These are phyloP conservation scores for Penicillium bovifimosum DNA, from an alignment of 495 filamentous ascomycete genomes.

Conservation along the genomic window DNA sequence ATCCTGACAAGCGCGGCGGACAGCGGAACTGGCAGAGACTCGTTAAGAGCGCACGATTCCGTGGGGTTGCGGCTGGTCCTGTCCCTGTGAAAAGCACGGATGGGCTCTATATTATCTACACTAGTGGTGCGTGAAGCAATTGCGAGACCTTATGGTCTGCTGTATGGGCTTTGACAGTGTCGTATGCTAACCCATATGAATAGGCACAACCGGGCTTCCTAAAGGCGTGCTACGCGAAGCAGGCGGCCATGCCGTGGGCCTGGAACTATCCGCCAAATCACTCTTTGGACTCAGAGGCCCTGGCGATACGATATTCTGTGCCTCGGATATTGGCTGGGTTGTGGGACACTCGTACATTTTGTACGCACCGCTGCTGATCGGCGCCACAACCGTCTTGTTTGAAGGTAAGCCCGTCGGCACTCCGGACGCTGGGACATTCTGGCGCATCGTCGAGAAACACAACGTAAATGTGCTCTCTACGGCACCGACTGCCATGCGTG, in stretches of 20 bases:
- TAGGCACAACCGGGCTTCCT: constrained; percentile 77
- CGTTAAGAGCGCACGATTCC: constrained; percentile 58
- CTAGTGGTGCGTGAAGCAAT: constrained; percentile 43
- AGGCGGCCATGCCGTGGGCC: constrained; percentile 81
- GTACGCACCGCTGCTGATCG: constrained; percentile 76
- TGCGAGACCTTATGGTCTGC: neutral
- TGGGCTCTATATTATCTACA: constrained; percentile 87
- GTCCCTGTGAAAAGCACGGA: constrained; percentile 75
- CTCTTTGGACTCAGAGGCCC: constrained; percentile 75
- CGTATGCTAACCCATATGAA: neutral
- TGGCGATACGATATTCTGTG: constrained; percentile 78
- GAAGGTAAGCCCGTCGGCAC: constrained; percentile 92
- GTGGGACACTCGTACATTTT: constrained; percentile 82
- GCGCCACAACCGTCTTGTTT: constrained; percentile 81
- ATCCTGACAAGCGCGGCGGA: constrained; percentile 53
- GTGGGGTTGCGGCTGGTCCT: constrained; percentile 59
- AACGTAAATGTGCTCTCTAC: constrained; percentile 80
- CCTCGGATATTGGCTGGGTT: constrained; percentile 82
- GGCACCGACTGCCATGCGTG: constrained; percentile 80
- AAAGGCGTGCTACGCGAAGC: constrained; percentile 85
- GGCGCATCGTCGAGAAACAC: constrained; percentile 80
- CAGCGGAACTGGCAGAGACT: constrained; percentile 77
- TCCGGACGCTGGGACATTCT: constrained; percentile 80
- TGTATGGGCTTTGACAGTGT: neutral
- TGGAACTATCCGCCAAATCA: constrained; percentile 71